These are phyloP conservation scores for Hygrocybe coccinea DNA, from an alignment of 768 basidiomycete genomes.

Conservation along the genomic window DNA sequence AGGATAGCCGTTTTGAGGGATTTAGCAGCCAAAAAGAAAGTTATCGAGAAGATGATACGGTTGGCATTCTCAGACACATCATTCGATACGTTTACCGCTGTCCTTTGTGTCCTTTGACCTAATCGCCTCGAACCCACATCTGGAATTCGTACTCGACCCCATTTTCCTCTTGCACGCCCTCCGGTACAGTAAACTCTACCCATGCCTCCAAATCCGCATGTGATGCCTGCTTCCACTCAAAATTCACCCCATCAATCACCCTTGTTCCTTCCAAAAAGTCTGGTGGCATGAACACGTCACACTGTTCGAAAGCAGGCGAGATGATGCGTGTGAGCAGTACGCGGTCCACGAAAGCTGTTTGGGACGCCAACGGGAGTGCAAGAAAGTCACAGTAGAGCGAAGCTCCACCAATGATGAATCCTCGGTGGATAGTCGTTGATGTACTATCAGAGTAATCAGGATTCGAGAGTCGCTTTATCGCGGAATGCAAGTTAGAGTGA, in stretches of 20 bases:
- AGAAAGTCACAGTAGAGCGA: slow-evolving; percentile 74
- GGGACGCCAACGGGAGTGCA: slow-evolving; percentile 26
- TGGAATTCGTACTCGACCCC: slow-evolving; percentile 86
- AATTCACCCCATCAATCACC: slow-evolving; percentile 32
- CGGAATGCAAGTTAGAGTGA: slow-evolving; percentile 40
- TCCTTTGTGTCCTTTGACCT: no score
- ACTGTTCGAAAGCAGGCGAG: slow-evolving; percentile 69
- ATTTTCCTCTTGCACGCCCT: slow-evolving; percentile 75
- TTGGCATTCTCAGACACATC: neutral
- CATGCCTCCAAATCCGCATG: slow-evolving; percentile 67
- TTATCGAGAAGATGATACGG: no score
- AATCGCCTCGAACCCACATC: slow-evolving; percentile 80
- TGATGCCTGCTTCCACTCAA: slow-evolving; percentile 51
- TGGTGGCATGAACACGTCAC: slow-evolving; percentile 83
- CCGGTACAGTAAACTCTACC: slow-evolving; percentile 75
- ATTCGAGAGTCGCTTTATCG: slow-evolving; percentile 30
- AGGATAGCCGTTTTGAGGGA: slow-evolving; percentile 43
- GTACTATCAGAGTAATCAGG: no score
- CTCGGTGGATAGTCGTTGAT: slow-evolving; percentile 44
- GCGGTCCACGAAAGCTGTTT: slow-evolving; percentile 57
- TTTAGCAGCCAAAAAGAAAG: no score
- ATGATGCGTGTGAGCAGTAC: slow-evolving; percentile 83
- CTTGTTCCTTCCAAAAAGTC: slow-evolving; percentile 48
- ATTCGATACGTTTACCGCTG: neutral
- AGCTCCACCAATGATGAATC: slow-evolving; percentile 92